A percentile compares a stretch with the other conserved stretches of the same genome.
Conservation (phyloP, 2,329 filamentous ascomycete species). For the Fusarium pseudoanthophilum region DNA sequence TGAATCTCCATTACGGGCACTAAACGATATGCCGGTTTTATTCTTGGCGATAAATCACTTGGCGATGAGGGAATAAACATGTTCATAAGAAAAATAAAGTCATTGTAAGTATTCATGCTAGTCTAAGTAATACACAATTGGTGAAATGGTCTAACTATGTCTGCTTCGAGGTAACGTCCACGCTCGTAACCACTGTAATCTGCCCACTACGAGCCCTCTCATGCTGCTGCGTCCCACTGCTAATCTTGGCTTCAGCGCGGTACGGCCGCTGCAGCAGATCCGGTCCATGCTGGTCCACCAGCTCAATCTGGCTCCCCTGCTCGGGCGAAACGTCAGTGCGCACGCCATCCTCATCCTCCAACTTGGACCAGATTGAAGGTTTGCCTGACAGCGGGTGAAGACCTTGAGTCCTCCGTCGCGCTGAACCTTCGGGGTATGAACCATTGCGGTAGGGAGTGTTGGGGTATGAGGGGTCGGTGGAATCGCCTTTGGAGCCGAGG, state of each 20-base stretch:
- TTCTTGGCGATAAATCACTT: neutral
- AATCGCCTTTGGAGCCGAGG: slow-evolving; percentile 37
- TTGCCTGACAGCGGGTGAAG: slow-evolving; percentile 30
- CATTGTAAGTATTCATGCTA: neutral
- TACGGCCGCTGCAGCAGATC: slow-evolving; percentile 31
- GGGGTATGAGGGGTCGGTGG: slow-evolving; percentile 41
- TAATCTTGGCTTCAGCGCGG: slow-evolving; percentile 9
- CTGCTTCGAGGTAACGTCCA: slow-evolving; percentile 40
- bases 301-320: slow-evolving; percentile 47
- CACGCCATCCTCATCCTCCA: slow-evolving; percentile 43
- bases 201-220: slow-evolving; percentile 23
- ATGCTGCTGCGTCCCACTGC: neutral
- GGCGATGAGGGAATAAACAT: neutral
- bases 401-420: slow-evolving; percentile 29
- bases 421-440: slow-evolving; percentile 35
- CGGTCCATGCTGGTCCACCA: slow-evolving; percentile 34
- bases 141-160: neutral
- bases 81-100: neutral
- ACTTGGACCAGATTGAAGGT: slow-evolving; percentile 46
- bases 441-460: slow-evolving; percentile 22
- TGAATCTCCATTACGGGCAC: slow-evolving; percentile 5
- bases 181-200: slow-evolving; percentile 45
- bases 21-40: neutral
- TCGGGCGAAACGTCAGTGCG: slow-evolving; percentile 19
- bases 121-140: neutral